Evolutionary conservation across 305 asterid genomes (phyloP).

Genomic region (Plantago coronopus): DNA sequence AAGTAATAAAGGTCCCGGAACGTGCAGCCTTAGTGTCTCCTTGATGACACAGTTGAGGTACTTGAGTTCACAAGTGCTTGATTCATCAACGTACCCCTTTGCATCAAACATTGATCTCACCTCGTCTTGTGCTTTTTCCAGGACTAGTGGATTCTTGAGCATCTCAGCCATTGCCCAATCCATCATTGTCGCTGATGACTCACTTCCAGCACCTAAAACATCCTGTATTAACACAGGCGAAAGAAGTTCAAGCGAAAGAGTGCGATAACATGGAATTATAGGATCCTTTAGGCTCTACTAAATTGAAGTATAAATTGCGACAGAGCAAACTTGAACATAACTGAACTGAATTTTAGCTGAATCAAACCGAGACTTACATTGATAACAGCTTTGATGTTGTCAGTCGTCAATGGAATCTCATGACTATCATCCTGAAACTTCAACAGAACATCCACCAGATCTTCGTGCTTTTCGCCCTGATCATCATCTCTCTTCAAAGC

Average conservation of each 20-base stretch:
- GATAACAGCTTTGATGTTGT: constrained; percentile 37
- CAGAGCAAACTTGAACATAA: no score
- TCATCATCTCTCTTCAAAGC: neutral
- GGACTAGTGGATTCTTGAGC: constrained; percentile 34
- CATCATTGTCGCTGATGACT: constrained; percentile 29
- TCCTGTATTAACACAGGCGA: no score
- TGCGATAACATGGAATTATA: no score
- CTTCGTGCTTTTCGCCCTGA: constrained; percentile 9
- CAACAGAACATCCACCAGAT: constrained; percentile 27
- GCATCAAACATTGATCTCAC: constrained; percentile 25
- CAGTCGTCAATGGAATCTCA: constrained; percentile 23
- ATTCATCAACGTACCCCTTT: constrained; percentile 18
- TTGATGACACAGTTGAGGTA: constrained; percentile 27
- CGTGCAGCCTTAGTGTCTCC: constrained; percentile 34
- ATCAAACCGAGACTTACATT: no score
- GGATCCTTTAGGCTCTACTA: no score
- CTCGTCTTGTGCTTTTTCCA: constrained; percentile 35
- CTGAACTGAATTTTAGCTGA: no score
- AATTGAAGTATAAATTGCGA: no score
- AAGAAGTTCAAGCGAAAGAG: no score
- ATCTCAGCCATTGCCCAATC: constrained; percentile 51
- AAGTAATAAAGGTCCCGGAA: constrained; percentile 23
- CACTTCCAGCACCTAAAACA: constrained; percentile 35
- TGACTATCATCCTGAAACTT: constrained; percentile 12
- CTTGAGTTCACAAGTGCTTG: constrained; percentile 18